Percentiles rank a stretch among this genome's conserved stretches.
These are phyloP conservation scores for Beauveria sp. DNA, from an alignment of 2,329 filamentous ascomycete genomes.

Conservation along the genomic window DNA sequence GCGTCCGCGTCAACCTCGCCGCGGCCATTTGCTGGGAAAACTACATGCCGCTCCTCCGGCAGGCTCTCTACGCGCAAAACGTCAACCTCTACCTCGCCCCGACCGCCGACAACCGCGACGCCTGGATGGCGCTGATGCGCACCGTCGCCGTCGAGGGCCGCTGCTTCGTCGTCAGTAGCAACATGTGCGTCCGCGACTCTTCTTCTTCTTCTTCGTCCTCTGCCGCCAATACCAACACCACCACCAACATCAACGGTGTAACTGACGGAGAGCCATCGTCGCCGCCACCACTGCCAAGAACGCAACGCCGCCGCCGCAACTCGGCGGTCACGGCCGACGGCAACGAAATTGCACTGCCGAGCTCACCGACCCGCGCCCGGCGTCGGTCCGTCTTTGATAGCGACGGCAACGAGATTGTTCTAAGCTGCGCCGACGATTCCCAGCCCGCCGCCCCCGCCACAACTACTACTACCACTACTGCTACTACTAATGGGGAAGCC, in stretches of 20 bases:
- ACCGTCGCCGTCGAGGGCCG: constrained; percentile 76
- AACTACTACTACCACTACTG: not conserved
- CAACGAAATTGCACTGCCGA: constrained; percentile 36
- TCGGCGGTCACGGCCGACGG: constrained; percentile 40
- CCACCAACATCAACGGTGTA: not conserved
- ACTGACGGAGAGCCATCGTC: not conserved
- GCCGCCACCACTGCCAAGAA: not conserved
- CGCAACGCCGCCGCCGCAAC: constrained; percentile 21
- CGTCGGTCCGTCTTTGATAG: constrained; percentile 41
- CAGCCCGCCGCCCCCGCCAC: not conserved
- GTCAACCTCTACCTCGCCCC: constrained; percentile 88
- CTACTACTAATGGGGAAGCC: not conserved
- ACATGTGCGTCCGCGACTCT: constrained; percentile 56
- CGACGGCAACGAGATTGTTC: constrained; percentile 48
- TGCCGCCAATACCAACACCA: not conserved
- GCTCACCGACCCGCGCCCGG: constrained; percentile 16
- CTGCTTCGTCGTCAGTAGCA: constrained; percentile 78
- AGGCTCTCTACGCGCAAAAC: constrained; percentile 80
- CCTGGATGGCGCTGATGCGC: constrained; percentile 76
- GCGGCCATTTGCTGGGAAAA: constrained; percentile 96
- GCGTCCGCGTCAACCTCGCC: constrained; percentile 70
- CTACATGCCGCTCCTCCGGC: constrained; percentile 85
- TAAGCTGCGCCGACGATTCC: constrained; percentile 25
- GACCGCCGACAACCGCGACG: constrained; percentile 76
- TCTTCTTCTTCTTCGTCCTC: no score